Conservation (phyloP, 805 yeast species). For the Candida berthetii region DNA sequence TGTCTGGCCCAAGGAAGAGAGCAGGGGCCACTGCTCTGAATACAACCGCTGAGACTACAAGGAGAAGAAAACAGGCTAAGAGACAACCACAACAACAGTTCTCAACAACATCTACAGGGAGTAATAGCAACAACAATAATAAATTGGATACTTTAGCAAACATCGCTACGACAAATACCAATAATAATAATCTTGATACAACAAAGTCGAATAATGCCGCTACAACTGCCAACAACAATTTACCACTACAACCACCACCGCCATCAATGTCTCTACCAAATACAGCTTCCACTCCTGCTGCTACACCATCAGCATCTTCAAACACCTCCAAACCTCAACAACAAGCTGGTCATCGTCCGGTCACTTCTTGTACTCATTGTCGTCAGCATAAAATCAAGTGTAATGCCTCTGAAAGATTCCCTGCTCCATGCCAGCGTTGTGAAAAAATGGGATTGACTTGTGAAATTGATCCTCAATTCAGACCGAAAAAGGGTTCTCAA, state of each 20-base stretch:
- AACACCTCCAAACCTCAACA: constrained; percentile 8
- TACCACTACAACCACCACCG: background rate
- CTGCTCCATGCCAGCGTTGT: constrained; percentile 79
- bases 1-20: background rate
- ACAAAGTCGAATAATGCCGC: background rate
- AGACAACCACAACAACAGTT: background rate
- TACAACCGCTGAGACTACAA: background rate
- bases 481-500: constrained; percentile 90
- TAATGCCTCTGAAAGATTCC: constrained; percentile 80
- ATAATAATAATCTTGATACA: constrained; percentile 1
- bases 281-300: background rate
- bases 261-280: background rate
- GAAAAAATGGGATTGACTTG: constrained; percentile 73
- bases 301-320: background rate
- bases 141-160: background rate
- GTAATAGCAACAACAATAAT: background rate
- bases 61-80: background rate
- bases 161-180: constrained; percentile 4
- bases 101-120: background rate
- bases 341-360: constrained; percentile 71
- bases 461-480: constrained; percentile 85
- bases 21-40: background rate
- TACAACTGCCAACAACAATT: background rate
- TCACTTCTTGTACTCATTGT: constrained; percentile 90
- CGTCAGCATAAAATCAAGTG: constrained; percentile 93